phyloP scores from a whole-genome alignment of 768 basidiomycete species.

The Suillus alpinus region DNA sequence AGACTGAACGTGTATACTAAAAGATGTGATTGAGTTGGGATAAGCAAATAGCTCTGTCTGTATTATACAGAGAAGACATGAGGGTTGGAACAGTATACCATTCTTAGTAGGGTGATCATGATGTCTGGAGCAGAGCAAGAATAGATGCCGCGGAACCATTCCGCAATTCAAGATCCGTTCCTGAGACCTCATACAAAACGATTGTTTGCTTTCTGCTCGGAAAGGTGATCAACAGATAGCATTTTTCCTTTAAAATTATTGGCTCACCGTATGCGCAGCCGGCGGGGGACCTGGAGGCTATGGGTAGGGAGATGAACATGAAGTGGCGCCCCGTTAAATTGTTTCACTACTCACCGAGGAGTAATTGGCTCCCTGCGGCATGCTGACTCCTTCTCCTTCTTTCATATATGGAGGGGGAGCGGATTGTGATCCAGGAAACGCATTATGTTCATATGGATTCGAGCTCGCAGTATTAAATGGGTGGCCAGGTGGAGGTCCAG shows the following conservation, averaged over 20 bases:
- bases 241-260: background rate
- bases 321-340: background rate
- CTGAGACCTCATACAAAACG: slow-evolving; percentile 2
- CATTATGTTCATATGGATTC: background rate
- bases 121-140: background rate
- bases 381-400: background rate
- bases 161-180: background rate
- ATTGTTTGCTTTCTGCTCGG: background rate
- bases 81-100: background rate
- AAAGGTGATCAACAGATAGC: background rate
- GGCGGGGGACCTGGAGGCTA: slow-evolving; percentile 6
- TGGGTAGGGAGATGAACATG: slow-evolving; percentile 1
- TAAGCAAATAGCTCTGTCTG: background rate
- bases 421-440: background rate
- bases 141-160: background rate
- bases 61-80: background rate
- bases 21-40: background rate
- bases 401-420: slow-evolving; percentile 8
- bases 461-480: background rate
- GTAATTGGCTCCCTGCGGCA: background rate
- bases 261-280: slow-evolving; percentile 6
- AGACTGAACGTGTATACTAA: background rate
- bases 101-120: background rate
- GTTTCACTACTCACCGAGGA: slow-evolving; percentile 17
- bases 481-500: background rate